A percentile compares a stretch with the other conserved stretches of the same genome.
These are phyloP conservation scores for Ilyonectria mors-panacis DNA, from an alignment of 2,329 filamentous ascomycete genomes.

Conservation along the genomic window DNA sequence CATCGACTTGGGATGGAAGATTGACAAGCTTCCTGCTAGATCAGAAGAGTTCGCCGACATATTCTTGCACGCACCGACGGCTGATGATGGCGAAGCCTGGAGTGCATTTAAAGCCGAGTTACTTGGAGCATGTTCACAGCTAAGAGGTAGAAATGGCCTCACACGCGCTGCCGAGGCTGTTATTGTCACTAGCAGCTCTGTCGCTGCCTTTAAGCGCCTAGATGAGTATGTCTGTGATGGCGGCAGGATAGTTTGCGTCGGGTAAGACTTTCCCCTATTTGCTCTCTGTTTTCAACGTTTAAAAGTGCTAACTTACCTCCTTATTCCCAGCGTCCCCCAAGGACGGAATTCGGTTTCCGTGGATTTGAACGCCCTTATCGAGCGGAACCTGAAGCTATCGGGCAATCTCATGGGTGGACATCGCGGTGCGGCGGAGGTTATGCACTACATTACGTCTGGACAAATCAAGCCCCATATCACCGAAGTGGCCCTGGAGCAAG, in stretches of 20 bases:
- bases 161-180: neutral
- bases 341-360: neutral
- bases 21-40: neutral
- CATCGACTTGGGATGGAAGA: neutral
- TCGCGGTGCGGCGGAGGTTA: neutral
- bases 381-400: neutral
- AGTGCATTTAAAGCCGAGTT: neutral
- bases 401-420: conserved; percentile 16
- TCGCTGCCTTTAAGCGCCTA: neutral
- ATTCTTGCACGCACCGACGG: neutral
- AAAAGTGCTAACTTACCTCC: neutral
- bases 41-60: neutral
- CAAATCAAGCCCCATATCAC: neutral
- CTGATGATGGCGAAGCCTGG: neutral
- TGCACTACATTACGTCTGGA: neutral
- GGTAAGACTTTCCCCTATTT: neutral
- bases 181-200: neutral
- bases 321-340: neutral
- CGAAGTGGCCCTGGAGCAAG: neutral
- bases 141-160: neutral
- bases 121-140: neutral
- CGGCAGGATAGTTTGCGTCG: conserved; percentile 4
- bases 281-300: too few relatives aligned
- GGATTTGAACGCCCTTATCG: neutral
- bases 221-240: conserved; percentile 16